phyloP scores from a whole-genome alignment of 2,329 filamentous ascomycete genomes.

The Grosmannia penicillata region DNA sequence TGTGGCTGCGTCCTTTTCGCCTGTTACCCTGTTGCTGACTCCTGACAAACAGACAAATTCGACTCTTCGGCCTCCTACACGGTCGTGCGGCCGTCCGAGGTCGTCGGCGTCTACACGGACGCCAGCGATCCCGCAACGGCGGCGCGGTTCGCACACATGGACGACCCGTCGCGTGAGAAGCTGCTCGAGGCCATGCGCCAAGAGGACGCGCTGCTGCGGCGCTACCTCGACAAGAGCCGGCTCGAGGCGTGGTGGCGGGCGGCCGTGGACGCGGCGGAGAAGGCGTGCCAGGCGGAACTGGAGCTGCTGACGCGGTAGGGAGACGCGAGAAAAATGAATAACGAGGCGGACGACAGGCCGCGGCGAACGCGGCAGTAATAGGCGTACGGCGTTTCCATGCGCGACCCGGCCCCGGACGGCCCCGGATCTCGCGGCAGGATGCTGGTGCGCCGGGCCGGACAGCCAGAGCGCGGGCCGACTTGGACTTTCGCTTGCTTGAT shows the following conservation, averaged over 20 bases:
- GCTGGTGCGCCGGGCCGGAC: too few species aligned
- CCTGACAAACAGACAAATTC: constrained; percentile 15
- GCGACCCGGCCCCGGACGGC: too few species aligned
- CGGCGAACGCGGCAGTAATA: too few species aligned
- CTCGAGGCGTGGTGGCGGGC: constrained; percentile 49
- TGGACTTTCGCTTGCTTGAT: too few species aligned
- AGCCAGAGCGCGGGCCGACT: too few species aligned
- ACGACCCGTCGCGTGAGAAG: constrained; percentile 48
- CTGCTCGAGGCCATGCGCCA: constrained; percentile 56
- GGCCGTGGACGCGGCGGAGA: constrained; percentile 14
- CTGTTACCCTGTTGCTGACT: constrained; percentile 16
- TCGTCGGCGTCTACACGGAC: constrained; percentile 44
- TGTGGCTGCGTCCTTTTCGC: constrained; percentile 2
- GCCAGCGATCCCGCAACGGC: constrained; percentile 33
- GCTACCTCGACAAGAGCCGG: constrained; percentile 50
- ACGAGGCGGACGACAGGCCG: background rate
- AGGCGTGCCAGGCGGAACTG: constrained; percentile 13
- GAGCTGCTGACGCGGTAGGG: constrained; percentile 8
- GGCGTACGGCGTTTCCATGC: background rate
- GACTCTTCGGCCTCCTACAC: constrained; percentile 20
- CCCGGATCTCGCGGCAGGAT: too few species aligned
- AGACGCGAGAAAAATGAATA: background rate
- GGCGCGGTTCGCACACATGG: constrained; percentile 38
- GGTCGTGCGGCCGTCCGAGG: constrained; percentile 35
- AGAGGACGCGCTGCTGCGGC: constrained; percentile 53